phyloP scores from a whole-genome alignment of 371 early-diverging fungal species.

The Dichotomocladium elegans region DNA sequence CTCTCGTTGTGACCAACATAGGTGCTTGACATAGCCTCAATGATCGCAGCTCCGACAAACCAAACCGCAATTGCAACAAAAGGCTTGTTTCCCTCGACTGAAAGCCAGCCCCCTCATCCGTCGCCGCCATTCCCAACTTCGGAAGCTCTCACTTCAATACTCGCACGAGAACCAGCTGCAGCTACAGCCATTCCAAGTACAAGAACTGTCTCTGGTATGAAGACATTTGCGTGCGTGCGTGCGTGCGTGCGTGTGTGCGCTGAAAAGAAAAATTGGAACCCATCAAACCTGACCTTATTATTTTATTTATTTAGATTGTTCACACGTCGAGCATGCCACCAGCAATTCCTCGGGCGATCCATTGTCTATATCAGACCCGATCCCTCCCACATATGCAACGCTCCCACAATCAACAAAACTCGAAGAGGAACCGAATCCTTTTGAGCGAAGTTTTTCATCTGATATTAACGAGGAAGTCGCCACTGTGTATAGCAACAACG shows the following conservation, averaged over 20 bases:
- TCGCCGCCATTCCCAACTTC: background rate
- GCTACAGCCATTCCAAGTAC: background rate
- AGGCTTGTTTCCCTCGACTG: background rate
- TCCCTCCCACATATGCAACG: constrained; percentile 13
- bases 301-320: background rate
- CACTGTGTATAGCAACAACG: background rate
- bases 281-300: no score
- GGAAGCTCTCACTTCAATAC: background rate
- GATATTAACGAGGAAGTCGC: background rate
- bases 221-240: background rate
- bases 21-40: no score
- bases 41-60: background rate
- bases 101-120: background rate
- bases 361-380: background rate
- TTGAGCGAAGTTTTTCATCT: constrained; percentile 75
- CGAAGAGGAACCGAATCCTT: constrained; percentile 83
- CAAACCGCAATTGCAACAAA: background rate
- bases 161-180: no score
- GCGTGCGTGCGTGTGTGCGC: no score
- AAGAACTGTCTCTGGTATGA: background rate
- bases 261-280: no score
- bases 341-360: background rate
- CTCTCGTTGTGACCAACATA: background rate
- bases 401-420: constrained; percentile 43
- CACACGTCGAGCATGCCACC: background rate